Base-by-base conservation (phyloP, 2,329 filamentous ascomycete genomes). In the Ophiostoma himal-ulmi region DNA sequence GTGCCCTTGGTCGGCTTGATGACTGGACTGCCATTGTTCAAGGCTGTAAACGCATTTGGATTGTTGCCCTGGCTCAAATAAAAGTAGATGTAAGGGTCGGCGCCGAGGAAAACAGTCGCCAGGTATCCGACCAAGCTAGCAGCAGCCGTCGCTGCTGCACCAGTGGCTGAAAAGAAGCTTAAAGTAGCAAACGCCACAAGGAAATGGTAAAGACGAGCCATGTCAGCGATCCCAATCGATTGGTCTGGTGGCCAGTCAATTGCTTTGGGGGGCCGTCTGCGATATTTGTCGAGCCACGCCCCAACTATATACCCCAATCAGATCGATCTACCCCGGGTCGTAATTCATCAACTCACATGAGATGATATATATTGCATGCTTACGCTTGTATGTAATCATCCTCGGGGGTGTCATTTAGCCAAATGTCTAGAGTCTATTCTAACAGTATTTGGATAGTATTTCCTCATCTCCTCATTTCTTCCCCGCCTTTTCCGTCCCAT, bases 31-130 rank as follows among this genome's bases (percentile, higher is more conserved):
- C 83, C 84, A 13, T 76, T 76, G 73, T 86, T 86, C 62, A 86
- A 75, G 1, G 83, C 78, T 62, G 77, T 81, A 76, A 84, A 83
- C 1, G 82, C 82, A 17, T 81, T 75, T 0, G 83, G 78, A 73
- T 83, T 80, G 74, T 86, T 86, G 69, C 82, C 83, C 57, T 84
- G 82, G 74, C 83, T 84, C 57, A 84, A 79, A 74, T 86, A 85
- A 71, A 85, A 82, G 75, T 85, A 86, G 2, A 86, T 81, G 68
- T 81, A 82, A 0, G 84, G 84, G 48, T 84, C 82, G 37, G 82
- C 80, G 5, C 84, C 84, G 3, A 86, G 80, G 75, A 86, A 87
- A 76, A 86, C 85, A 10, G 82, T 83, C 2, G 83, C 83, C 1
- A 86, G 77, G 75, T 86, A 86, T 1, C 83, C 83, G 0, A 81